phyloP scores from a whole-genome alignment of 768 basidiomycete species.

The Podaxis sp. region DNA sequence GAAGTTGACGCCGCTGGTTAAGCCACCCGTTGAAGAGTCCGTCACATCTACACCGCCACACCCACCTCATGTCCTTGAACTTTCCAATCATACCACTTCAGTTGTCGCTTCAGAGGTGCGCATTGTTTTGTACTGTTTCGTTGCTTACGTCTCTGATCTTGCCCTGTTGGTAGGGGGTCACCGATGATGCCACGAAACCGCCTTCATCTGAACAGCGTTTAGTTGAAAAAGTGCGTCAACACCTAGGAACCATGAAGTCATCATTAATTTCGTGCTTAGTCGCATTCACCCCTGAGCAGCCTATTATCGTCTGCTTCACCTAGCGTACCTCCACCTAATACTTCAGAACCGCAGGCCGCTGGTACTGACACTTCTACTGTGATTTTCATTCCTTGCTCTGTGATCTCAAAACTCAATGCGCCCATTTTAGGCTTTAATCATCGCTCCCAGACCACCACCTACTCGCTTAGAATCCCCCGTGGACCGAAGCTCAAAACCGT shows the following conservation, averaged over 20 bases:
- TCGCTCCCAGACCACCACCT: not conserved
- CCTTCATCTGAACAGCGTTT: not conserved
- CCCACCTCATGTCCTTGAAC: not conserved
- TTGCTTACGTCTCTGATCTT: not conserved
- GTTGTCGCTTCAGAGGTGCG: not conserved
- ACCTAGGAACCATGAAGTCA: not conserved
- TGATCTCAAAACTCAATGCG: not conserved
- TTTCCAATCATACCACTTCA: not conserved
- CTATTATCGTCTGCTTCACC: not conserved
- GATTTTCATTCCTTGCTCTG: not conserved
- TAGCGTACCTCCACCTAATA: not conserved
- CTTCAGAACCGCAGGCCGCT: not conserved
- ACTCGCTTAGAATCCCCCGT: not conserved
- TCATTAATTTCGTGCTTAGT: not conserved
- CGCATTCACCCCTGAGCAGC: conserved; percentile 2
- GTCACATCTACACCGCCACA: not conserved
- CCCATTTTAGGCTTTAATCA: not conserved
- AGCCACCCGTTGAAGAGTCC: not conserved
- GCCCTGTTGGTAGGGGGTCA: not conserved
- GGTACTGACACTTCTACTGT: not conserved
- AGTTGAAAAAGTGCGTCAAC: not conserved
- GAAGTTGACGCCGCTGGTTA: not conserved
- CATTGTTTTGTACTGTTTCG: not conserved
- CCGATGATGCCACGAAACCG: not conserved
- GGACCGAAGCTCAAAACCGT: not conserved